Conservation (phyloP, 2,329 filamentous ascomycete genomes). For the Fusarium sambucinum region DNA sequence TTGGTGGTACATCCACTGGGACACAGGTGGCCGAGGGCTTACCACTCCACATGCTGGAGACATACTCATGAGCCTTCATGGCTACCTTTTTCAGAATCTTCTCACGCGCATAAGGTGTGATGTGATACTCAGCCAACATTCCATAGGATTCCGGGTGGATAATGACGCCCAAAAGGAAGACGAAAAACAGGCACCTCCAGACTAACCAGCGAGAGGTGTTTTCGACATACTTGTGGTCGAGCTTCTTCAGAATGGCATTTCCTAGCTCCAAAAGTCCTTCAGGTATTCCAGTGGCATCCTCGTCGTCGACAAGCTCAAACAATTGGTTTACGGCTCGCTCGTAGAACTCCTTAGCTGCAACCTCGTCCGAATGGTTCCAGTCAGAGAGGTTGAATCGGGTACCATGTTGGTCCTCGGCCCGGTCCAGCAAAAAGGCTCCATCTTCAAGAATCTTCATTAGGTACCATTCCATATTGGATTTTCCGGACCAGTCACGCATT, state of each 20-base stretch:
- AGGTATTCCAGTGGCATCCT: constrained; percentile 86
- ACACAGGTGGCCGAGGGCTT: constrained; percentile 68
- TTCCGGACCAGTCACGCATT: constrained; percentile 90
- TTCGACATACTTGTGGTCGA: constrained; percentile 78
- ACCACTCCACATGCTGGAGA: constrained; percentile 81
- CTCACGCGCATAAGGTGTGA: constrained; percentile 89
- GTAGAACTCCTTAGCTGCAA: constrained; percentile 89
- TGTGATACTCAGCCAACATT: constrained; percentile 89
- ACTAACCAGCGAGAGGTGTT: constrained; percentile 86
- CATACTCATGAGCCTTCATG: constrained; percentile 81
- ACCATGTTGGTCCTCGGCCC: constrained; percentile 81
- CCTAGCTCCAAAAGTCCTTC: constrained; percentile 86
- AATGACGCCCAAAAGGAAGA: constrained; percentile 85
- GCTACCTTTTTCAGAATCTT: constrained; percentile 84
- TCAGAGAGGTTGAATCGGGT: constrained; percentile 77
- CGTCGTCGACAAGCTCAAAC: constrained; percentile 88
- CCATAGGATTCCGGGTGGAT: constrained; percentile 87
- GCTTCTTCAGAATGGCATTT: constrained; percentile 82
- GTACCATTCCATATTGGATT: constrained; percentile 90
- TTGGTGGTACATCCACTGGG: constrained; percentile 64
- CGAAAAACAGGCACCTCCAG: constrained; percentile 91
- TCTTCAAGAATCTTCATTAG: constrained; percentile 95
- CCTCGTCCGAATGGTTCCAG: constrained; percentile 82
- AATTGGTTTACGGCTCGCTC: constrained; percentile 82
- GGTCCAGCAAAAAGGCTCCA: constrained; percentile 89